These are phyloP conservation scores for Parathielavia hyrcaniae DNA, from an alignment of 495 filamentous ascomycete genomes.

Conservation along the genomic window DNA sequence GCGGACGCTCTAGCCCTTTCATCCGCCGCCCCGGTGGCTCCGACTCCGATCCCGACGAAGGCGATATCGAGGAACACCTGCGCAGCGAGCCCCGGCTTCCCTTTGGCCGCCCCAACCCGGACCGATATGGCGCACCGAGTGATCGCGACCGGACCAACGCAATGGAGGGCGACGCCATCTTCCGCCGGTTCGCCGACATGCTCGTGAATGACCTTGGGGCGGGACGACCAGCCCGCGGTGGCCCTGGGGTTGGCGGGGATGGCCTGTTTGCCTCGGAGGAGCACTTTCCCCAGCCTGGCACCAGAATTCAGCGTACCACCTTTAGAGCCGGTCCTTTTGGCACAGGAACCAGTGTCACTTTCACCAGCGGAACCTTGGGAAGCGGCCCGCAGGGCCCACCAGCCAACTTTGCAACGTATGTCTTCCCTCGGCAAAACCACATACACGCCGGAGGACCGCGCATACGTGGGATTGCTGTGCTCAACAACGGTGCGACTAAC, in stretches of 20 bases:
- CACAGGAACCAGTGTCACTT: neutral
- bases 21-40: constrained; percentile 39
- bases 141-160: constrained; percentile 15
- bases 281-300: neutral
- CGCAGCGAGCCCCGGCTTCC: constrained; percentile 2
- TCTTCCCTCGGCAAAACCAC: constrained; percentile 5
- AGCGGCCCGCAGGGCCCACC: neutral
- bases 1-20: constrained; percentile 23
- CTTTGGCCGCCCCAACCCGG: neutral
- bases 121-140: neutral
- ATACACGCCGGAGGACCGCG: neutral
- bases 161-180: constrained; percentile 31
- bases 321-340: constrained; percentile 7
- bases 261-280: constrained; percentile 1
- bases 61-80: constrained; percentile 45
- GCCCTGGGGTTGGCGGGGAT: neutral
- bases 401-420: constrained; percentile 12
- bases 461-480: constrained; percentile 5
- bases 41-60: constrained; percentile 45
- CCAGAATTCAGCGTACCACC: constrained; percentile 8
- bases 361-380: constrained; percentile 5
- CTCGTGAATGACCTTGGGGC: constrained; percentile 28
- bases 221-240: neutral
- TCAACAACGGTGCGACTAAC: constrained; percentile 9
- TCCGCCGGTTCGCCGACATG: constrained; percentile 42